Percentiles rank a stretch among this genome's conserved stretches.
These are phyloP conservation scores for Amauroascus niger DNA, from an alignment of 2,329 filamentous ascomycete genomes.

Conservation along the genomic window DNA sequence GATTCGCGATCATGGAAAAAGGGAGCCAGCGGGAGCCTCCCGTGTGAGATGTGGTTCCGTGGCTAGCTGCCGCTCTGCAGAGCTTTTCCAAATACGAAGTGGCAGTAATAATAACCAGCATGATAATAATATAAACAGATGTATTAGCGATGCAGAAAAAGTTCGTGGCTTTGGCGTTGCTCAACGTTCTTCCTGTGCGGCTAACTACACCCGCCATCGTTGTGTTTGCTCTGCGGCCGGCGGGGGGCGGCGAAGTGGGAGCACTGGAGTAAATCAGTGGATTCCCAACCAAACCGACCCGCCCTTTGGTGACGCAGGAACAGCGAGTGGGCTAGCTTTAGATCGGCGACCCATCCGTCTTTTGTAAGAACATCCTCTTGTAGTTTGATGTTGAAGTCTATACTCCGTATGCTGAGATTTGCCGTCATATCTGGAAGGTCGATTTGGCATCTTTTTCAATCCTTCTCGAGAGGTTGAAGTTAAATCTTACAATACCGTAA, in stretches of 20 bases:
- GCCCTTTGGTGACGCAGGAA: constrained; percentile 4
- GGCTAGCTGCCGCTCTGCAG: constrained; percentile 7
- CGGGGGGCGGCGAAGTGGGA: too few relatives aligned
- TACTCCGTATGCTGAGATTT: neutral
- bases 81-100: neutral
- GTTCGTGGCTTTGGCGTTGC: neutral
- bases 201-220: neutral
- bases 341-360: neutral
- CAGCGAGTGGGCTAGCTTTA: neutral
- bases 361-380: neutral
- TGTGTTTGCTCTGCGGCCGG: neutral
- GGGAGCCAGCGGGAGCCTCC: constrained; percentile 5
- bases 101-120: neutral
- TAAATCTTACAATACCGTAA: constrained; percentile 1
- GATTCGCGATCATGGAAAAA: constrained; percentile 7
- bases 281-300: constrained; percentile 6
- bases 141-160: neutral
- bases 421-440: neutral
- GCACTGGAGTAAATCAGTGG: constrained; percentile 4
- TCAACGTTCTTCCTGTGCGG: neutral
- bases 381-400: constrained; percentile 1
- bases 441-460: neutral
- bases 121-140: neutral
- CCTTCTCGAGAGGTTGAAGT: neutral
- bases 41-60: constrained; percentile 3